Conservation (phyloP, 2,329 filamentous ascomycete genomes). For the Zasmidium cellare region DNA sequence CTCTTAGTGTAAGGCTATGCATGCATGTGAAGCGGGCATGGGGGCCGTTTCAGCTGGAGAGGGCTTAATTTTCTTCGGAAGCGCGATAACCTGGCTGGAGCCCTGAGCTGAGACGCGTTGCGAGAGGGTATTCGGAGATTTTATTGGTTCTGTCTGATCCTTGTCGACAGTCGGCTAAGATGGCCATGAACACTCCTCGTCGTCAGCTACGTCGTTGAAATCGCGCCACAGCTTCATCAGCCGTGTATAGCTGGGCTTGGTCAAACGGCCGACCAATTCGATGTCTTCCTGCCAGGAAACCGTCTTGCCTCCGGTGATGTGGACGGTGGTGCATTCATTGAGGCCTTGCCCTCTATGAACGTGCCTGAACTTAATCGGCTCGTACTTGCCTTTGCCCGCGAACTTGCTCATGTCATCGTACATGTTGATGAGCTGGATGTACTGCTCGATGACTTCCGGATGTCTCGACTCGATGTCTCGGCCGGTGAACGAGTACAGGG, state of each 20-base stretch:
- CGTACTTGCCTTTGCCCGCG: not conserved
- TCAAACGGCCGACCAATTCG: not conserved
- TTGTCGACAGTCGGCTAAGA: too few relatives aligned
- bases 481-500: constrained; percentile 8
- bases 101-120: too few relatives aligned
- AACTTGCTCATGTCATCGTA: not conserved
- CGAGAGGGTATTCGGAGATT: too few relatives aligned
- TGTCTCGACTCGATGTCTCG: not conserved
- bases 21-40: too few relatives aligned
- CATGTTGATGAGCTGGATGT: not conserved
- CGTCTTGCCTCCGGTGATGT: not conserved
- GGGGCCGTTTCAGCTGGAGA: too few relatives aligned
- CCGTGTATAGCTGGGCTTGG: not conserved
- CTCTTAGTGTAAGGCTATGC: too few relatives aligned
- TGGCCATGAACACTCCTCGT: not conserved
- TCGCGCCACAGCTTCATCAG: not conserved
- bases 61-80: too few relatives aligned
- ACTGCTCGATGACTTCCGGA: not conserved
- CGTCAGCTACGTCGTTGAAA: not conserved
- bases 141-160: too few relatives aligned
- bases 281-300: not conserved
- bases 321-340: not conserved
- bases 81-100: too few relatives aligned
- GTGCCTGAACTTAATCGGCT: not conserved
- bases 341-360: not conserved